Percentiles rank a stretch among this genome's conserved stretches.
Evolutionary conservation across 805 yeast species (phyloP).

Genomic region (Komagataella kurtzmanii): DNA sequence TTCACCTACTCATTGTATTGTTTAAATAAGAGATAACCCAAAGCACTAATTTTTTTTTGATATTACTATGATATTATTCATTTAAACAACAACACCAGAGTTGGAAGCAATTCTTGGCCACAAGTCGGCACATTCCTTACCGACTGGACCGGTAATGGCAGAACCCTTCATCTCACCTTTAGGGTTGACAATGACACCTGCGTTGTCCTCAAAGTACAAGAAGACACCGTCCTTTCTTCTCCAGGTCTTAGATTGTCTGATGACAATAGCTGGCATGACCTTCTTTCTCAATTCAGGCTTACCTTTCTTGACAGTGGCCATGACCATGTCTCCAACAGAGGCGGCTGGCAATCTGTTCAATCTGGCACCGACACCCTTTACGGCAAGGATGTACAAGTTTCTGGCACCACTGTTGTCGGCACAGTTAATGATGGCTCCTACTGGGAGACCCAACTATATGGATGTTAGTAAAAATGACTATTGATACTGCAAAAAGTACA

Average conservation of each 20-base stretch:
- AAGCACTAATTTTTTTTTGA: neutral
- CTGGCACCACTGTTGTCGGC: constrained; percentile 99
- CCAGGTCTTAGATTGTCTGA: constrained; percentile 99
- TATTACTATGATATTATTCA: constrained; percentile 3
- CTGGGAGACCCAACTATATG: constrained; percentile 91
- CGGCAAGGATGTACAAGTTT: constrained; percentile 97
- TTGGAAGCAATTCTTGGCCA: constrained; percentile 99
- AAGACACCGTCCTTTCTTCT: constrained; percentile 99
- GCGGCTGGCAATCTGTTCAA: constrained; percentile 99
- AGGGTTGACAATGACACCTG: constrained; percentile 99
- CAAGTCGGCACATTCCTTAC: constrained; percentile 99
- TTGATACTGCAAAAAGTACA: neutral
- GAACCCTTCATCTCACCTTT: constrained; percentile 99
- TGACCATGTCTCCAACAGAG: constrained; percentile 99
- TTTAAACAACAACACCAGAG: constrained; percentile 99
- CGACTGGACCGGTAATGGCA: constrained; percentile 99
- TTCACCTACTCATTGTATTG: constrained; percentile 7
- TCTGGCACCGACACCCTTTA: constrained; percentile 99
- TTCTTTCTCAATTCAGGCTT: constrained; percentile 99
- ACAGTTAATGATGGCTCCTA: constrained; percentile 99
- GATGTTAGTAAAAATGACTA: constrained; percentile 15
- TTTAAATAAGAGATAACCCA: constrained; percentile 6
- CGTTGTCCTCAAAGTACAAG: constrained; percentile 99
- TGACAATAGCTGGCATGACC: constrained; percentile 98
- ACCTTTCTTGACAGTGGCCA: constrained; percentile 99